These are phyloP conservation scores for Ensete ventricosum DNA, from an alignment of 176 grass and related monocot genomes.

Conservation along the genomic window DNA sequence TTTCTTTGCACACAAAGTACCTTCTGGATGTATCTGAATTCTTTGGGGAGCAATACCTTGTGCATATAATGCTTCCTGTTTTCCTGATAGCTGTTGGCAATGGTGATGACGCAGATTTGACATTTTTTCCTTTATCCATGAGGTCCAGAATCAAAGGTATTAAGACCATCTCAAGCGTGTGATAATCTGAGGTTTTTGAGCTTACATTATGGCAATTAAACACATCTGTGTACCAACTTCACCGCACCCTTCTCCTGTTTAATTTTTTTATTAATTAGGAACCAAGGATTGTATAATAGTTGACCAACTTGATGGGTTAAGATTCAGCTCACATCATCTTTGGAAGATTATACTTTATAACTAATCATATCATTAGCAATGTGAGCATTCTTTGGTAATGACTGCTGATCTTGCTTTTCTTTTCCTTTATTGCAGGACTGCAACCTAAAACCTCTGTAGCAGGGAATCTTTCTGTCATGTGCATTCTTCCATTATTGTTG, in stretches of 20 bases:
- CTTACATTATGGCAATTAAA: neutral
- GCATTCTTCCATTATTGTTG: conserved; percentile 79
- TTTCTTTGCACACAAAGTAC: conserved; percentile 43
- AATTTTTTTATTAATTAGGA: neutral
- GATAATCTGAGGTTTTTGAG: neutral
- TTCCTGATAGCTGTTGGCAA: conserved; percentile 94
- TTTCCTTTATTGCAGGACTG: conserved; percentile 50
- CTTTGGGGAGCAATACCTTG: conserved; percentile 77
- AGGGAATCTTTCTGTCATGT: conserved; percentile 61
- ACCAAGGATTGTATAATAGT: neutral
- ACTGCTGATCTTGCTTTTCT: conserved; percentile 3
- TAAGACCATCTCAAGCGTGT: neutral
- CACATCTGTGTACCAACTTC: neutral
- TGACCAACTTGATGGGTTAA: neutral
- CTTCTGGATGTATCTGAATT: conserved; percentile 64
- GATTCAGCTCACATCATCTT: neutral
- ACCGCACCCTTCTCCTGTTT: neutral
- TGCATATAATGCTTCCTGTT: conserved; percentile 84
- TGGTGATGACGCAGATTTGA: conserved; percentile 73
- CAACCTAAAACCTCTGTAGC: conserved; percentile 63
- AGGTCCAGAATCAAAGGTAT: conserved; percentile 87
- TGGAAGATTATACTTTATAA: neutral
- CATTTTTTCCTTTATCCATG: conserved; percentile 71
- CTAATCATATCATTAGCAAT: neutral
- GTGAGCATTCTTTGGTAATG: neutral